phyloP scores from a whole-genome alignment of 73 alveolate genomes.

The Halteria grandinella region DNA sequence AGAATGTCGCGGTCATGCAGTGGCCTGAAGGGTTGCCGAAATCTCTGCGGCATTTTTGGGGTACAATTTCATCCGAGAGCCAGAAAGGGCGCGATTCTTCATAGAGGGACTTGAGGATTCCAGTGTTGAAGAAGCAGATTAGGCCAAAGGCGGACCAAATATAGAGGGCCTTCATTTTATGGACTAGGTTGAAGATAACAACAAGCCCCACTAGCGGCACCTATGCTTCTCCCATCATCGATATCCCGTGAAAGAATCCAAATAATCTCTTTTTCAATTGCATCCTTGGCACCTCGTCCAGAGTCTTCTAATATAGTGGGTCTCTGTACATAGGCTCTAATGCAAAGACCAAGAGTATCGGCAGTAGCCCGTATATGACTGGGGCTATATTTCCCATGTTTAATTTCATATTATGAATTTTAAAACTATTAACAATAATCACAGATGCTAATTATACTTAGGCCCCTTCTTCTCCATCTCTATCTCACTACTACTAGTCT shows the following conservation, averaged over 20 bases:
- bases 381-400: too few relatives aligned
- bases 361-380: not conserved
- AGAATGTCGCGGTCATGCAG: conserved; percentile 8
- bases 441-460: not conserved
- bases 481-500: too few relatives aligned
- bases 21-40: conserved; percentile 67
- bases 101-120: conserved; percentile 3
- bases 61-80: conserved; percentile 25
- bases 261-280: not conserved
- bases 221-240: conserved; percentile 13
- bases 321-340: conserved; percentile 42
- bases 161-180: conserved; percentile 31
- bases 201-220: conserved; percentile 4
- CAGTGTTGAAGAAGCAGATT: not conserved
- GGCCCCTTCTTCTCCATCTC: conserved; percentile 51
- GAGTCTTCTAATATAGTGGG: conserved; percentile 18
- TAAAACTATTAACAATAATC: not conserved
- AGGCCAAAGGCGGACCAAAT: conserved; percentile 14
- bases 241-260: conserved; percentile 26
- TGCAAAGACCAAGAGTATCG: not conserved
- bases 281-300: conserved; percentile 41
- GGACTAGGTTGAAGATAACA: not conserved
- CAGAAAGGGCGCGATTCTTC: conserved; percentile 54
- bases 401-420: not conserved
- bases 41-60: conserved; percentile 28